These are phyloP conservation scores for Umbelopsis ramanniana DNA, from an alignment of 192 early-diverging fungal species.

Conservation along the genomic window DNA sequence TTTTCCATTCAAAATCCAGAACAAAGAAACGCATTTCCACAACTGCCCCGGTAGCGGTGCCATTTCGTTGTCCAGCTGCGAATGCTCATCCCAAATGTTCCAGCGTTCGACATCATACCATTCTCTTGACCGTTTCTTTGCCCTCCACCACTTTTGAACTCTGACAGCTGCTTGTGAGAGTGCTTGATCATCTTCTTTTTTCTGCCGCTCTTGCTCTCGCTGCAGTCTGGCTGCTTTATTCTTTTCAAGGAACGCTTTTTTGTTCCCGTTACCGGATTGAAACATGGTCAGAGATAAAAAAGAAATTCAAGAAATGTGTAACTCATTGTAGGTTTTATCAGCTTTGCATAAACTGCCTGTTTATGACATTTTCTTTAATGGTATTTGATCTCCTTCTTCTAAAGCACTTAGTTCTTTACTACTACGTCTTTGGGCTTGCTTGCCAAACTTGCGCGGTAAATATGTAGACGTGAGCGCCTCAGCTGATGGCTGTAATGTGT, in stretches of 20 bases:
- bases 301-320: not conserved
- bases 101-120: not conserved
- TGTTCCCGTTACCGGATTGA: conserved; percentile 8
- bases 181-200: conserved; percentile 8
- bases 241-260: not conserved
- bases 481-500: not conserved
- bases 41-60: conserved; percentile 1
- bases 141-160: not conserved
- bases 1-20: not conserved
- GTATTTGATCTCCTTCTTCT: conserved; percentile 13
- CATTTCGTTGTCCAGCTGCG: not conserved
- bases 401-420: conserved; percentile 1
- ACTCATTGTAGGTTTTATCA: not conserved
- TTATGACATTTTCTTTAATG: conserved; percentile 8
- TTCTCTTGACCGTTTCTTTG: not conserved
- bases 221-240: not conserved
- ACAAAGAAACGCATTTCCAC: conserved; percentile 14
- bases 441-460: not conserved
- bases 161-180: not conserved
- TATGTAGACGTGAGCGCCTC: not conserved
- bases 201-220: conserved; percentile 5
- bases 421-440: not conserved
- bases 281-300: not conserved
- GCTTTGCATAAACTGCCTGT: not conserved
- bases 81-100: conserved; percentile 11